Evolutionary conservation across 2,329 filamentous ascomycete species (phyloP), one percentile per base, ranked within the genome.

Genomic region (Ophiostoma tasmaniense): DNA sequence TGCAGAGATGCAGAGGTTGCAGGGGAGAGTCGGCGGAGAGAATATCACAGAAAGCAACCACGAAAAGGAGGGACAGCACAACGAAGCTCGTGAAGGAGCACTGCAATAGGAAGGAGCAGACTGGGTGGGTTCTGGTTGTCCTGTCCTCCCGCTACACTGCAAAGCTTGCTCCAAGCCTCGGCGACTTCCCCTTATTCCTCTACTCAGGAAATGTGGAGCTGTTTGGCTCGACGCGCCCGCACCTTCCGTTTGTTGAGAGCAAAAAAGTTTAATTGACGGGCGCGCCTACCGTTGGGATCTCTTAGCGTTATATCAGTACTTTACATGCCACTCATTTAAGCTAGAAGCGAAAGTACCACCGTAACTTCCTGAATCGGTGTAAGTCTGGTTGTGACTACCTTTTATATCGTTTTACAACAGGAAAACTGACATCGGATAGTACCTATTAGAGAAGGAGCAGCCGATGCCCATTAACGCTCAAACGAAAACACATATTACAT

Each of bases 311-410:
- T 68, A 39, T 61, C 25, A 55, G 61, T 68, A 55, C 62, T 62
- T 45, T 42, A 22, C 45, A 64, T 28, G 5, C 8, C 55, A 30
- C 22, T 20, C 17, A 1, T 17, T 14, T 13, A 61, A 33, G 55
- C 59, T 25, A 10, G 22, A 25, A 5, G 13, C 3, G 1, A 55
- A 55, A 55, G 50, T 55, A 55, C n/a, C 11, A 2, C n/a, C 28
- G 37, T n/a, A 65, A 64, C 55, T 68, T 64, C 50, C 67, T 33
- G 37, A 66, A 61, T 59, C 45, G 67, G 67, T 68, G 67, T 66
- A 68, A 66, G 67, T 66, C 67, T 22, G 64, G 25, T 2, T 14
- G 33, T 33, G 14, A 22, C 45, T 30, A 17, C 61, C 8, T 7
- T n/a, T 22, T 33, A 4, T 33, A n/a, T 33, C 33, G 33, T 33